Conservation (phyloP, 2,329 filamentous ascomycete species). For the Fusarium albosuccineum region DNA sequence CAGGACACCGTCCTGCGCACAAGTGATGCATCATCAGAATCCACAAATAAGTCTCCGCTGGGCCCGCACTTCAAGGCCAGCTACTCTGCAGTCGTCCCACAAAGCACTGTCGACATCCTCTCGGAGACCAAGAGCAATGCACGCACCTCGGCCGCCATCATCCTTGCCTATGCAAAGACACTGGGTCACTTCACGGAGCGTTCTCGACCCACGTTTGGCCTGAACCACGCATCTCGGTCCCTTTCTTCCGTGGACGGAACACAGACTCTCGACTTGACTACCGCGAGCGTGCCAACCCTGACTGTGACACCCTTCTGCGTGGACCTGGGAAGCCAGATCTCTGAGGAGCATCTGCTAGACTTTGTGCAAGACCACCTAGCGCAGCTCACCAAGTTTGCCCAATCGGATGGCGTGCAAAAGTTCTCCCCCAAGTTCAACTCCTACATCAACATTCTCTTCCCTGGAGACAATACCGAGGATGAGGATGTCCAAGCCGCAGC, state of each 20-base stretch:
- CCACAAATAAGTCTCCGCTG: fast-evolving
- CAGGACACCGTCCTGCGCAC: constrained; percentile 6
- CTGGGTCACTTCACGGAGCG: background rate
- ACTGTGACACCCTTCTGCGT: constrained; percentile 11
- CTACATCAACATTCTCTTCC: constrained; percentile 19
- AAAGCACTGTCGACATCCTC: background rate
- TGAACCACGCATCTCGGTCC: constrained; percentile 29
- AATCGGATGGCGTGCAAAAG: background rate
- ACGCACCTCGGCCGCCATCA: constrained; percentile 5
- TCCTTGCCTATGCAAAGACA: constrained; percentile 12
- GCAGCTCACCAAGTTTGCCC: constrained; percentile 11
- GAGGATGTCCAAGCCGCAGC: background rate
- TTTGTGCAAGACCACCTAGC: constrained; percentile 19
- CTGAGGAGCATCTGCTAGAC: background rate
- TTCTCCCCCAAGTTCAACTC: constrained; percentile 13
- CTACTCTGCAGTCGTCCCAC: background rate
- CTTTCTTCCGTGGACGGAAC: constrained; percentile 2
- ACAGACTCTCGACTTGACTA: constrained; percentile 19
- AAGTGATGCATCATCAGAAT: background rate
- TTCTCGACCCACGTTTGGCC: constrained; percentile 12
- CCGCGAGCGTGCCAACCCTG: constrained; percentile 7
- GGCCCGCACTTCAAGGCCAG: constrained; percentile 20
- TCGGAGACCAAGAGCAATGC: background rate
- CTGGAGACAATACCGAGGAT: background rate
- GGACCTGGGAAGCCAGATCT: background rate